A percentile compares a stretch with the other conserved stretches of the same genome.
Conservation (phyloP, 2,329 filamentous ascomycete genomes). For the Elsinoe perseae region DNA sequence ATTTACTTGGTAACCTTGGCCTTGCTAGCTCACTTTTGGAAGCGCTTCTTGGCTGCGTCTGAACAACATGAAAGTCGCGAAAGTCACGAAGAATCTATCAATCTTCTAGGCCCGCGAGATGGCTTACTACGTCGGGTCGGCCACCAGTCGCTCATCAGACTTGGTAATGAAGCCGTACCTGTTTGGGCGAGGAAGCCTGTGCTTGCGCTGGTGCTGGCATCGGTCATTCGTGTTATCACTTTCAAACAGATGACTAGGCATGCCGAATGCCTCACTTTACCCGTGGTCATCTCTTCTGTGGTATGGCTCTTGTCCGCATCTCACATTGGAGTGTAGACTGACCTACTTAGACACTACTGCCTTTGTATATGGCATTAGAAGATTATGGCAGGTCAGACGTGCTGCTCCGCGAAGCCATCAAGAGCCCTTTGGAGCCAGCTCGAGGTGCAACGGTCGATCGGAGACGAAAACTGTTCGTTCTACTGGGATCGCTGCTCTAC, state of each 20-base stretch:
- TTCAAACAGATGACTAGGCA: conserved; percentile 3
- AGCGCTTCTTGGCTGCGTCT: background rate
- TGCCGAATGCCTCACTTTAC: background rate
- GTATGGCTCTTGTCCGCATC: background rate
- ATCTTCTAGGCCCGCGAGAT: background rate
- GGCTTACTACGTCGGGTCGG: background rate
- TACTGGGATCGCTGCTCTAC: background rate
- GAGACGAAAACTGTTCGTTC: background rate
- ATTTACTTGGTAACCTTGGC: conserved; percentile 8
- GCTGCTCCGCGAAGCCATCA: background rate
- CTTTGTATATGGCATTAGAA: background rate
- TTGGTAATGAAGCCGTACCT: background rate
- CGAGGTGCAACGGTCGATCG: background rate
- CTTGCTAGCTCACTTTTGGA: background rate
- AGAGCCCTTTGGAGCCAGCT: background rate
- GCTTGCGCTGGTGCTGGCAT: background rate
- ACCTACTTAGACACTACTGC: background rate
- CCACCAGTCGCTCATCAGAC: background rate
- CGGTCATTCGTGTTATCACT: background rate
- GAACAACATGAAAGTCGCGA: background rate
- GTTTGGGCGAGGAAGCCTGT: background rate
- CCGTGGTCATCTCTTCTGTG: background rate
- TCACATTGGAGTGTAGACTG: background rate
- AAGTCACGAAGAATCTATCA: background rate
- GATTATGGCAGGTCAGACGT: background rate